These are phyloP conservation scores for Amanita rubescens DNA, from an alignment of 768 basidiomycete species.

Conservation along the genomic window DNA sequence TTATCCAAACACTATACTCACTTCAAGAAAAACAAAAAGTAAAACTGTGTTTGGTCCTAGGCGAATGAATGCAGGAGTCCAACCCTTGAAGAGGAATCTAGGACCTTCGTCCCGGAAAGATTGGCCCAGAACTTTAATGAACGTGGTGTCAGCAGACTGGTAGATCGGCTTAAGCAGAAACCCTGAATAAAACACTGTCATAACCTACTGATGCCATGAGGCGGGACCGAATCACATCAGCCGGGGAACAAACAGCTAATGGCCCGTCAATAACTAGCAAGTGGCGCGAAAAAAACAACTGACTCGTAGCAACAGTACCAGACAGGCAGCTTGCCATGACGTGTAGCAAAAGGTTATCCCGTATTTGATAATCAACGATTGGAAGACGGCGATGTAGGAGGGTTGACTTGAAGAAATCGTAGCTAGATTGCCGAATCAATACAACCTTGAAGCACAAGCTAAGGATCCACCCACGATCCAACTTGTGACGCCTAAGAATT, in stretches of 20 bases:
- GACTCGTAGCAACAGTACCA: slow-evolving; percentile 74
- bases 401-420: slow-evolving; percentile 66
- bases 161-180: not conserved
- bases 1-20: slow-evolving; percentile 18
- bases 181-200: not conserved
- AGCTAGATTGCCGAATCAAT: slow-evolving; percentile 34
- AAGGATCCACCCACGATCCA: slow-evolving; percentile 55
- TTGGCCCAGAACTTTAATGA: slow-evolving; percentile 43
- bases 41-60: slow-evolving; percentile 79
- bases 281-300: not conserved
- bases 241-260: slow-evolving; percentile 71
- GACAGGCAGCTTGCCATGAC: slow-evolving; percentile 59
- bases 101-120: slow-evolving; percentile 71
- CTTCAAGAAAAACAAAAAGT: slow-evolving; percentile 83
- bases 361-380: slow-evolving; percentile 50
- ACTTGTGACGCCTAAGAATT: slow-evolving; percentile 66
- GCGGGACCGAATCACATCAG: slow-evolving; percentile 69
- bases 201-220: slow-evolving; percentile 64
- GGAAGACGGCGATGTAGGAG: slow-evolving; percentile 48
- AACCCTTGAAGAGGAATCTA: slow-evolving; percentile 78
- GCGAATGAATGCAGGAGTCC: slow-evolving; percentile 84
- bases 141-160: slow-evolving; percentile 44
- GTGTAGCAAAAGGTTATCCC: slow-evolving; percentile 62
- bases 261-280: slow-evolving; percentile 5
- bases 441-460: not conserved